These are phyloP conservation scores for Starmerella kuoi DNA, from an alignment of 805 yeast genomes.

Conservation along the genomic window DNA sequence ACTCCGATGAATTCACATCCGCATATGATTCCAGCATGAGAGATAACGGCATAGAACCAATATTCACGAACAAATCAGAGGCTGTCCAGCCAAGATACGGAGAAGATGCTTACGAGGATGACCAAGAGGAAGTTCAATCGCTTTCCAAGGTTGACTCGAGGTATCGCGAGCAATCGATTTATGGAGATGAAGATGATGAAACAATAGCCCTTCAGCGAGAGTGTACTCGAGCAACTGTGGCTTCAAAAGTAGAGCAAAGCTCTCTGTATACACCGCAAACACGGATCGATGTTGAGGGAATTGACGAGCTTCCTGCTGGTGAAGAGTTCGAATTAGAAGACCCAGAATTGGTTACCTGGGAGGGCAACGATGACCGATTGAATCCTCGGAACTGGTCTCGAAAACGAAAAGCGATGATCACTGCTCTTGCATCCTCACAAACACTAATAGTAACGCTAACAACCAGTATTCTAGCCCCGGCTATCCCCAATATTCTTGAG, in stretches of 20 bases:
- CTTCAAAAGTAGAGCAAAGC: conserved; percentile 19
- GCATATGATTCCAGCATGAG: too few species aligned
- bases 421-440: conserved; percentile 40
- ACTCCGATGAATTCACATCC: too few species aligned
- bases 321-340: conserved; percentile 43
- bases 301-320: conserved; percentile 33
- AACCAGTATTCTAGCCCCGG: conserved; percentile 53
- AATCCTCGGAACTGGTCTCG: conserved; percentile 55
- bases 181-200: conserved; percentile 32
- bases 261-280: conserved; percentile 17
- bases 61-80: not conserved
- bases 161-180: conserved; percentile 29
- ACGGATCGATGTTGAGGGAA: conserved; percentile 22
- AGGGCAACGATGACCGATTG: conserved; percentile 45
- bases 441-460: conserved; percentile 51
- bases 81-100: not conserved
- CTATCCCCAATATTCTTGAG: conserved; percentile 37
- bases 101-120: not conserved
- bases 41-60: too few species aligned
- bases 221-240: conserved; percentile 35
- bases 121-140: not conserved
- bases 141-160: not conserved
- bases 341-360: conserved; percentile 61
- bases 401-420: conserved; percentile 34
- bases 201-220: conserved; percentile 34